These are phyloP conservation scores for Chloranthus sessilifolius DNA, from an alignment of 164 flowering plant genomes.

Conservation along the genomic window DNA sequence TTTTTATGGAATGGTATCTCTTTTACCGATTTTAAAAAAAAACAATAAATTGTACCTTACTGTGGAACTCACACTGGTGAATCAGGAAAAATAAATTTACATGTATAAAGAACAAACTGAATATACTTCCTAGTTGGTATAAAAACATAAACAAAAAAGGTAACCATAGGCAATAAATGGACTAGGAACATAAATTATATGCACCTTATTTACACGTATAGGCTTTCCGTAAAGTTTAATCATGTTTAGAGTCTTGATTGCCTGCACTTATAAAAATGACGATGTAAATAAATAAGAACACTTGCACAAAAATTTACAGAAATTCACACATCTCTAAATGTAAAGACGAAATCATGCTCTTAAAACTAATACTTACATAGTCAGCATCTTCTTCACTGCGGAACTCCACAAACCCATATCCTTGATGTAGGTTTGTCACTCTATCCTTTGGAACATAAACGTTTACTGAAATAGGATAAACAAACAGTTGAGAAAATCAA, in stretches of 20 bases:
- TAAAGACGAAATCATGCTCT: background rate
- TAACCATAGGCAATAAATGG: background rate
- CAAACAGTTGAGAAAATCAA: background rate
- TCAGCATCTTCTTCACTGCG: constrained; percentile 99
- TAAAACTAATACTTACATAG: constrained; percentile 53
- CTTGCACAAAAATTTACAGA: background rate
- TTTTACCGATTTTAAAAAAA: too few relatives aligned
- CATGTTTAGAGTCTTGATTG: constrained; percentile 96
- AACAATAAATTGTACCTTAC: too few relatives aligned
- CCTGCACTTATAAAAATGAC: constrained; percentile 45
- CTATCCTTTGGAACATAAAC: constrained; percentile 99
- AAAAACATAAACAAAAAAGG: background rate
- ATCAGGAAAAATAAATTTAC: too few relatives aligned
- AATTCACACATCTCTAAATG: background rate
- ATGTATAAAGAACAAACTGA: background rate
- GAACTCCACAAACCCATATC: constrained; percentile 96
- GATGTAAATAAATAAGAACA: background rate
- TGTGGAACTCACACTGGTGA: too few relatives aligned
- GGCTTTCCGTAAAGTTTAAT: constrained; percentile 97
- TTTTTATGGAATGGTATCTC: too few relatives aligned
- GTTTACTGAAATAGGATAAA: constrained; percentile 52
- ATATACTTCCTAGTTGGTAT: background rate
- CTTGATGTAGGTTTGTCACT: constrained; percentile 95
- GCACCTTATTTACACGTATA: constrained; percentile 94
- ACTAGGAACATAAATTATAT: background rate